A percentile compares a stretch with the other conserved stretches of the same genome.
Evolutionary conservation across 805 yeast genomes (phyloP).

Genomic region (Candida multigemmis): DNA sequence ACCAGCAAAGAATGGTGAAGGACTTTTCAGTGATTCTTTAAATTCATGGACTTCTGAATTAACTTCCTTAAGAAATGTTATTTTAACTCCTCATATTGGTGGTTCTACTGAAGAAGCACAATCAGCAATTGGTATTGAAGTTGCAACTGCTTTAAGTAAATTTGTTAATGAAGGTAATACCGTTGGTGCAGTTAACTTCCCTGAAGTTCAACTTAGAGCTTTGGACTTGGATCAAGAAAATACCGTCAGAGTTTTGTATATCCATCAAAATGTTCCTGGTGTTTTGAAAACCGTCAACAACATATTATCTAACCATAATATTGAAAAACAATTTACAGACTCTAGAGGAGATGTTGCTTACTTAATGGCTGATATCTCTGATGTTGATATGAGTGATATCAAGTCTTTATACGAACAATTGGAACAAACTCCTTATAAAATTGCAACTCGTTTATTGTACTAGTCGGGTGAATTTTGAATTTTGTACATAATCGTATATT

Average conservation of each 20-base stretch:
- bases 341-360: constrained; percentile 94
- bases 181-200: constrained; percentile 96
- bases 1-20: constrained; percentile 94
- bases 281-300: constrained; percentile 95
- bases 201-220: constrained; percentile 89
- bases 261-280: constrained; percentile 98
- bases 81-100: constrained; percentile 95
- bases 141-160: constrained; percentile 73
- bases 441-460: constrained; percentile 84
- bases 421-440: constrained; percentile 83
- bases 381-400: constrained; percentile 75
- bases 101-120: constrained; percentile 99
- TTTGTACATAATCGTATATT: too few species aligned
- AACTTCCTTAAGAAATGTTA: constrained; percentile 73
- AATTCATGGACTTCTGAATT: constrained; percentile 82
- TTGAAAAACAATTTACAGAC: constrained; percentile 97
- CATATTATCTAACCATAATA: constrained; percentile 87
- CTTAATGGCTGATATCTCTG: constrained; percentile 93
- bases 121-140: constrained; percentile 95
- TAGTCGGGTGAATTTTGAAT: constrained; percentile 21
- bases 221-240: constrained; percentile 79
- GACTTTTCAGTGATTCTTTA: constrained; percentile 59
- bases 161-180: constrained; percentile 96
- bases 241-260: constrained; percentile 87
- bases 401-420: constrained; percentile 76